These are phyloP conservation scores for Pulveroboletus ravenelii DNA, from an alignment of 768 basidiomycete species.

Conservation along the genomic window DNA sequence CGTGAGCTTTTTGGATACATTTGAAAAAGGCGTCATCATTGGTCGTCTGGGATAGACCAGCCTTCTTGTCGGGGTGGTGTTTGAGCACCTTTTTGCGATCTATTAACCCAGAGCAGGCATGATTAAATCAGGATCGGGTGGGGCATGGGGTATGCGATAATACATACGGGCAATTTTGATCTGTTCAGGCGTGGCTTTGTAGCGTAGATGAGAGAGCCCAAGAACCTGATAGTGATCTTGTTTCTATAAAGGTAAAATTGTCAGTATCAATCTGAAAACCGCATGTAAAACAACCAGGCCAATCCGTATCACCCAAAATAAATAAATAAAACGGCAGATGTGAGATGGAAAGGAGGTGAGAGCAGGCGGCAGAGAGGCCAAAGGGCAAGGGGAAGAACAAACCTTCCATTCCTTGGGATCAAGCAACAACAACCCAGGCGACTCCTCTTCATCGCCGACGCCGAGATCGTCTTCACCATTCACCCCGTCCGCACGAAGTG, in stretches of 20 bases:
- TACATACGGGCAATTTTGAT: slow-evolving; percentile 93
- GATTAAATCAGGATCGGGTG: slow-evolving; percentile 8
- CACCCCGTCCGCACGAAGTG: slow-evolving; percentile 43
- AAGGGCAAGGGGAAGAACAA: slow-evolving; percentile 10
- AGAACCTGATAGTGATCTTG: slow-evolving; percentile 98
- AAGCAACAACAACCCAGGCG: slow-evolving; percentile 57
- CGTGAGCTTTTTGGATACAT: slow-evolving; percentile 98
- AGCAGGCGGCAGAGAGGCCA: not conserved
- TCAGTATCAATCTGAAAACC: slow-evolving; percentile 8
- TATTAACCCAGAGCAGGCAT: slow-evolving; percentile 26
- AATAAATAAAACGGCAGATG: not conserved
- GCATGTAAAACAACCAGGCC: not conserved
- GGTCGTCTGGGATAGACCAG: slow-evolving; percentile 67
- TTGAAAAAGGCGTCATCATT: slow-evolving; percentile 99
- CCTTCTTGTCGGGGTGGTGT: slow-evolving; percentile 98
- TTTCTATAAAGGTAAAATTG: slow-evolving; percentile 49
- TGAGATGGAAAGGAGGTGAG: not conserved
- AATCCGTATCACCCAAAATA: not conserved
- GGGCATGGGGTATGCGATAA: slow-evolving; percentile 6
- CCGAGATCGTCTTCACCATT: slow-evolving; percentile 79
- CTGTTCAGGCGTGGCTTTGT: slow-evolving; percentile 82
- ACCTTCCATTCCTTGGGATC: slow-evolving; percentile 99
- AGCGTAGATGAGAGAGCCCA: slow-evolving; percentile 86
- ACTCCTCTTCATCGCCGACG: slow-evolving; percentile 87
- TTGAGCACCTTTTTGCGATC: slow-evolving; percentile 99